These are phyloP conservation scores for Macrophomina tecta DNA, from an alignment of 2,329 filamentous ascomycete genomes.

Conservation along the genomic window DNA sequence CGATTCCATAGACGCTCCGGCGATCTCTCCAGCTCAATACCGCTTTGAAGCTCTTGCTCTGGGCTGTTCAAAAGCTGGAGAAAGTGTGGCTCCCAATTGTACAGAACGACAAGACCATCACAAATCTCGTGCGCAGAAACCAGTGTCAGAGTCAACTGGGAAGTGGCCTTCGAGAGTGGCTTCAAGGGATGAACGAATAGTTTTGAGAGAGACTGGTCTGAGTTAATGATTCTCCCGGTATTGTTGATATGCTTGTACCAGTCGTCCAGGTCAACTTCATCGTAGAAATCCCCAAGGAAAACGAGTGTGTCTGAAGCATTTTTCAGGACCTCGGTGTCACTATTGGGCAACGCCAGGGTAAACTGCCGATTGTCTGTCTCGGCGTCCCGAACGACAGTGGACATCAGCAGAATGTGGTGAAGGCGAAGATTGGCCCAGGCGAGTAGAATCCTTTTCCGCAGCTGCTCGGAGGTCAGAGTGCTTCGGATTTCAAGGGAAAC, in stretches of 20 bases:
- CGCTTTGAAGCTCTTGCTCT: constrained; percentile 31
- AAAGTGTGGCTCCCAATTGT: constrained; percentile 52
- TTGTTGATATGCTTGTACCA: constrained; percentile 53
- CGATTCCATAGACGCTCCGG: constrained; percentile 34
- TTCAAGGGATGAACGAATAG: constrained; percentile 47
- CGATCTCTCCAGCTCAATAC: constrained; percentile 31
- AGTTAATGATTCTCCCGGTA: constrained; percentile 47
- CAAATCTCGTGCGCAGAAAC: constrained; percentile 53
- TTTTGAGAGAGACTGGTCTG: constrained; percentile 44
- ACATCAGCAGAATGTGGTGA: constrained; percentile 48
- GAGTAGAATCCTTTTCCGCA: constrained; percentile 44
- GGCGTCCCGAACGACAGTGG: constrained; percentile 36
- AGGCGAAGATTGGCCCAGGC: constrained; percentile 50
- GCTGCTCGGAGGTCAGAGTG: constrained; percentile 36
- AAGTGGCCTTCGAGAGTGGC: constrained; percentile 35
- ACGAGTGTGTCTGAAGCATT: constrained; percentile 40
- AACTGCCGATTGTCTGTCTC: constrained; percentile 38
- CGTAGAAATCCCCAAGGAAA: constrained; percentile 49
- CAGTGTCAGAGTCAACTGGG: constrained; percentile 44
- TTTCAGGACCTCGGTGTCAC: constrained; percentile 39
- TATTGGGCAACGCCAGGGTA: constrained; percentile 40
- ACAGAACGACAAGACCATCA: constrained; percentile 46
- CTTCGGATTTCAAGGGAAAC: constrained; percentile 46
- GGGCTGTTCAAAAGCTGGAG: constrained; percentile 44
- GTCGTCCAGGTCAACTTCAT: constrained; percentile 41